Conservation (phyloP, 2,329 filamentous ascomycete species). For the Microsporum canis region DNA sequence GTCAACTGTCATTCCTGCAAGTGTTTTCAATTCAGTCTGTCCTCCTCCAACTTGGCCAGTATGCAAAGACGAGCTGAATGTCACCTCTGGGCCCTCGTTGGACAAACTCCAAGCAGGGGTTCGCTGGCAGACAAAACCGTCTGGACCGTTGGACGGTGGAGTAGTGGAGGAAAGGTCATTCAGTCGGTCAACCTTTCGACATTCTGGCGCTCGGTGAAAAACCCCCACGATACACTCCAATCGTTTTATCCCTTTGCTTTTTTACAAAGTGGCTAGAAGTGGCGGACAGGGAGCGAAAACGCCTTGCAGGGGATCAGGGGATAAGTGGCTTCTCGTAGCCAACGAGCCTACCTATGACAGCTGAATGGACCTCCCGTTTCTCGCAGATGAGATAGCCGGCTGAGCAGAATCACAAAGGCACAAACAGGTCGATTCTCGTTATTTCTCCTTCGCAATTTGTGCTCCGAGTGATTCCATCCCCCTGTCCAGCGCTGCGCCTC, state of each 20-base stretch:
- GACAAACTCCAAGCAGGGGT: not conserved
- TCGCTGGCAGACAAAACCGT: not conserved
- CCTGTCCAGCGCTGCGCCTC: not conserved
- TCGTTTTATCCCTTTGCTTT: too few relatives aligned
- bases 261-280: not conserved
- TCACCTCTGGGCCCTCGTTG: not conserved
- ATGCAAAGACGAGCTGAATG: not conserved
- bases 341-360: not conserved
- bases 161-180: not conserved
- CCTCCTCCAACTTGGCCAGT: not conserved
- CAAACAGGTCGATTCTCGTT: not conserved
- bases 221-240: not conserved
- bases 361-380: not conserved
- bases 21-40: not conserved
- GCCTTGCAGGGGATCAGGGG: slow-evolving; percentile 4
- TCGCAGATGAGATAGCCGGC: too few relatives aligned
- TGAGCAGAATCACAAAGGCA: too few relatives aligned
- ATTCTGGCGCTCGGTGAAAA: not conserved
- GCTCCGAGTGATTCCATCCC: not conserved
- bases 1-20: slow-evolving; percentile 1
- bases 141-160: slow-evolving; percentile 2
- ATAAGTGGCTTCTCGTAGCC: not conserved
- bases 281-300: not conserved
- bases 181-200: not conserved
- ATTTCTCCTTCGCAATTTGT: not conserved